Evolutionary conservation across 1,284 basidiomycete genomes (phyloP), one percentile per base, ranked within the genome.

Genomic region (Laetiporus sulphureus): DNA sequence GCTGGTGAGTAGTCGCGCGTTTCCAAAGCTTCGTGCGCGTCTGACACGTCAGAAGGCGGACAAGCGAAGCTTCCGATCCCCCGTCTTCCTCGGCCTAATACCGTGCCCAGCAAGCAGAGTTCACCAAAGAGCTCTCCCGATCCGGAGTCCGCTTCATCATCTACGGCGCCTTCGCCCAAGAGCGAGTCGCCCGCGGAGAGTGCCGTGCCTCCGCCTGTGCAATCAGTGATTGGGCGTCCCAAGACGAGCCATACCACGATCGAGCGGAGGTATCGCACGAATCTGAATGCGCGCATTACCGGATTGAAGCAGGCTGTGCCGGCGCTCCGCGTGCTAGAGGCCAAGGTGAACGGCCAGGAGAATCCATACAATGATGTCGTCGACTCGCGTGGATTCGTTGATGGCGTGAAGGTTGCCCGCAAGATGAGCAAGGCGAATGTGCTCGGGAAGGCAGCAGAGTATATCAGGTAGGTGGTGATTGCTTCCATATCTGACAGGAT

Each of bases 241-340:
- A 89, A 89, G 63, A 89, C 86, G 0, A 89, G 86, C 45, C 91
- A 94, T 60, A 94, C 91, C 8, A 91, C 89, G 19, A 93, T 94
- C 51, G 91, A 94, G 63, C 77, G 91, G 12, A 75, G 91, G 23
- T 90, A 93, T 56, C 78, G 91, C 30, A 92, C 91, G 13, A 93
- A 93, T 61, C 74, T 94, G 45, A 94, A 94, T 57, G 87, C 89
- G 10, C 81, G 90, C 36, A 93, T 94, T 33, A 81, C 85, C 44
- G 83, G 83, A 42, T 69, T 94, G 32, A 81, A 86, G 42, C 77
- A 80, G 55, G 83, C 89, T 8, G 88, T 92, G 1, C 89, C 89
- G 1, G 90, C 89, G 0, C 71, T 92, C 25, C 79, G 85, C 3
- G 78, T 86, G 12, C 68, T 90, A 53, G 74, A 53, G 60, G 68